Percentiles rank a stretch among this genome's conserved stretches.
Evolutionary conservation across 306 rosid species (phyloP).

Genomic region (Cicer judaicum): DNA sequence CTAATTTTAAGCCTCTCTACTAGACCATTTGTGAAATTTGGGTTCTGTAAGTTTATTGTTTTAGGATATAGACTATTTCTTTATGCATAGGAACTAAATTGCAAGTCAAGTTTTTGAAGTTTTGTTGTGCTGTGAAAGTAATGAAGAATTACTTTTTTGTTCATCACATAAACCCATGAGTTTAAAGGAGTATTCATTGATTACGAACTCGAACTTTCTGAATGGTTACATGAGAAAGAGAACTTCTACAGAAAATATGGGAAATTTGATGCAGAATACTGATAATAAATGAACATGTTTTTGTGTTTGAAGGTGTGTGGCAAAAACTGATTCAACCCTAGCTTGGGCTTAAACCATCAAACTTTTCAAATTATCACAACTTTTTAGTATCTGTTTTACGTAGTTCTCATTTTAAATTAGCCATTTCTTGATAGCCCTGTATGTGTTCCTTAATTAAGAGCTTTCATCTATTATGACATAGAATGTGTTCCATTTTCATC

Average conservation of each 20-base stretch:
- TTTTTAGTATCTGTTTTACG: neutral
- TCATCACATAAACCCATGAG: neutral
- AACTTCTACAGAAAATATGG: neutral
- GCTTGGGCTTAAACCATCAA: slow-evolving; percentile 11
- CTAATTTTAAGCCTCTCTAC: neutral
- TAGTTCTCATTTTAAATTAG: neutral
- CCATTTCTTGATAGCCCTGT: neutral
- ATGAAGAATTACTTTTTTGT: slow-evolving; percentile 1
- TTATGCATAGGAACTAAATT: neutral
- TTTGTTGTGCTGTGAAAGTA: neutral
- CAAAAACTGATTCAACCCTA: neutral
- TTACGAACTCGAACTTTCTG: neutral
- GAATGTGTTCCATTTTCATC: slow-evolving; percentile 8
- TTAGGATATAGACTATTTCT: neutral
- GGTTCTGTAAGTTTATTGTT: neutral
- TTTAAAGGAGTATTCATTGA: slow-evolving; percentile 20
- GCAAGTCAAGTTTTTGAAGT: neutral
- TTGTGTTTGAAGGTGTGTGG: neutral
- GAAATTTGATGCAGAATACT: slow-evolving; percentile 4
- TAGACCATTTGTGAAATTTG: slow-evolving; percentile 6
- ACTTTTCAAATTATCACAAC: neutral
- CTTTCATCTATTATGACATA: slow-evolving; percentile 9
- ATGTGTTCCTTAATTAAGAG: neutral
- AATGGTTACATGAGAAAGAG: slow-evolving; percentile 22
- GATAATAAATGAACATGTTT: slow-evolving; percentile 3